Base-by-base conservation (phyloP, 345 rosid genomes). In the Linum usitatissimum region DNA sequence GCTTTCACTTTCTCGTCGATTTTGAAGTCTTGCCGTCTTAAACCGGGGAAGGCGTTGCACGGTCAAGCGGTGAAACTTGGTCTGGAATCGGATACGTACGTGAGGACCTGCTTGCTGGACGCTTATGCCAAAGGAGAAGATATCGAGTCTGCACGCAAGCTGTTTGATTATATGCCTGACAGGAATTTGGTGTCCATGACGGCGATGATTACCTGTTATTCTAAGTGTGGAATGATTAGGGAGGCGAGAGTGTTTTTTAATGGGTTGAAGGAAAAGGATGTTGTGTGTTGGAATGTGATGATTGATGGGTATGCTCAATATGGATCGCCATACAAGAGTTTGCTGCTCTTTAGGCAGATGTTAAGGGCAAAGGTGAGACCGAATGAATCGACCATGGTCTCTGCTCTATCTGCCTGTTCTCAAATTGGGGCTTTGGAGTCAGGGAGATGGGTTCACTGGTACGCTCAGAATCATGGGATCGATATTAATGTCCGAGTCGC, bases 201-300 rank as follows among this genome's bases (percentile, higher is more conserved):
- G 6, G 71, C 90, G 6, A 91, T 91, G 98, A 75, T 91, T 54
- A 81, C 88, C 0, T 91, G 98, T 69, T 81, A 71, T 18, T 76
- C 88, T 1, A 86, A 76, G 68, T 70, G 68, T 20, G 86, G 92
- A 60, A 75, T 79, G 70, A 18, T 86, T 28, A 62, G 69, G 28
- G 78, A 71, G 18, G 88, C 92, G 18, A 79, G 83, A 63, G 65
- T 4, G 71, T 75, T 34, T 34, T 60, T 86, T 49, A 85, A 86
- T 63, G 80, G 69, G 55, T 64, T 79, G 72, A 68, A 70, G 51
- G 85, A 80, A 49, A 84, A 68, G 70, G 89, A 84, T 66, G 80
- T 68, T 8, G 76, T 84, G n/a, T 81, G 87, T 48, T 86, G 93
- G 93, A 86, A 86, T 40, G 88, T 78, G 69, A 86, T 86, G 89